Evolutionary conservation across 495 filamentous ascomycete genomes (phyloP), one percentile per base, ranked within the genome.

Genomic region (Xylaria longipes): DNA sequence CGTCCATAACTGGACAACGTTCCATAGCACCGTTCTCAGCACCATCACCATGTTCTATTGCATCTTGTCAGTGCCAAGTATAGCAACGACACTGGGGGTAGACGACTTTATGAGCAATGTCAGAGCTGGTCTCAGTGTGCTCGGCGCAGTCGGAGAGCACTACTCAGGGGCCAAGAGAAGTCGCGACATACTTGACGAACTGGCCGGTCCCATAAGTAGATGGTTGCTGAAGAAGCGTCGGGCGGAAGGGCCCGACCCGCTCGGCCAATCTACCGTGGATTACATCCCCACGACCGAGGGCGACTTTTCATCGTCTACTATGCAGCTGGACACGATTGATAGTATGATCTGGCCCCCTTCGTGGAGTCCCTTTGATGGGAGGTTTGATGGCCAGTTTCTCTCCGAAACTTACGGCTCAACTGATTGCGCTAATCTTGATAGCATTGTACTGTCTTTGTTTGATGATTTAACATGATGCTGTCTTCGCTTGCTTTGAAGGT

Each of bases 91-190:
- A 9, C 68, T 82, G 25, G 79, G 79, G n/a, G 77, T 84, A 37
- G 80, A 83, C 17, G 81, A 81, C 15, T 71, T 86, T 11, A 79
- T 81, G 3, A 71, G 76, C 3, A 79, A 83, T 58, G 74, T 82
- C n/a, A 75, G 77, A 37, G 79, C 78, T n/a, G 74, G 79, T 29
- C 73, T 80, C 65, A 82, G 81, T 43, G 80, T 86, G 22, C 80
- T 86, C 15, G 84, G 84, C 71, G 82, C 83, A 29, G 82, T 84
- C 25, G 84, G 82, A 12, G 84, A 86, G 35, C 79, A 85, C 72
- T 86, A 84, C 83, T 69, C 75, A 5, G 82, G 83, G 65, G 83
- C 84, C 14, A 80, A 80, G 60, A 68, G 82, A 43, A 83, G 82
- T 1, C 76, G 84, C 8, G 83, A 86, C 64, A 81, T 83, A 27